Evolutionary conservation across 257 asterid genomes (phyloP).

Genomic region (Rehmannia glutinosa): DNA sequence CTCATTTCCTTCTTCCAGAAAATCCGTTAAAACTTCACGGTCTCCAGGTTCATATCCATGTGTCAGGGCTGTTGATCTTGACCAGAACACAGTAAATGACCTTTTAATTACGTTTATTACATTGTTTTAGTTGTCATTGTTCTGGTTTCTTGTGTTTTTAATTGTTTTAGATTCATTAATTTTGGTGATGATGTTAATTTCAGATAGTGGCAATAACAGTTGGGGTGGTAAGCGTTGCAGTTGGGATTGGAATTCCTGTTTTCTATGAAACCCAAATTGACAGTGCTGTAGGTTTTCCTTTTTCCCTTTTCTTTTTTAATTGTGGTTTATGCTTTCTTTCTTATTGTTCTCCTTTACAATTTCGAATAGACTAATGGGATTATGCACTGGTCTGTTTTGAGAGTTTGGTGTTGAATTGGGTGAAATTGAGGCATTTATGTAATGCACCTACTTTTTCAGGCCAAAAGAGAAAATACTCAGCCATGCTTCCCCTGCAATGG

Average conservation of each 20-base stretch:
- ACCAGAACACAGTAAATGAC: conserved; percentile 66
- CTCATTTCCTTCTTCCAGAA: conserved; percentile 30
- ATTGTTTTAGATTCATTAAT: neutral
- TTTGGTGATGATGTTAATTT: conserved; percentile 7
- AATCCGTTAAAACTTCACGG: conserved; percentile 31
- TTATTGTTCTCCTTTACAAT: neutral
- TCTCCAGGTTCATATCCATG: conserved; percentile 56
- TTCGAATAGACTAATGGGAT: neutral
- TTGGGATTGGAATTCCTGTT: conserved; percentile 93
- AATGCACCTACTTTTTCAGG: conserved; percentile 33
- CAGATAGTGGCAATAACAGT: conserved; percentile 84
- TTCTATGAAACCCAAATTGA: conserved; percentile 88
- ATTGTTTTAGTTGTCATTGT: neutral
- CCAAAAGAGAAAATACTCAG: conserved; percentile 89
- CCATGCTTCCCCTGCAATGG: conserved; percentile 95
- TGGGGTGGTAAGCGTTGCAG: conserved; percentile 72
- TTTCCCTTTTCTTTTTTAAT: neutral
- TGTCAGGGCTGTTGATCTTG: conserved; percentile 80
- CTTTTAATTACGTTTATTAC: neutral
- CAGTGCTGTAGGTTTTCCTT: conserved; percentile 52
- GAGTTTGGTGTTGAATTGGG: neutral
- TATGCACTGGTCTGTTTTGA: neutral
- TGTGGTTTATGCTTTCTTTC: neutral
- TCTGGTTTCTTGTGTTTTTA: neutral
- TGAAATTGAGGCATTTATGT: neutral